Base-by-base conservation (phyloP, 129 eudicot species). In the Lonicera japonica region DNA sequence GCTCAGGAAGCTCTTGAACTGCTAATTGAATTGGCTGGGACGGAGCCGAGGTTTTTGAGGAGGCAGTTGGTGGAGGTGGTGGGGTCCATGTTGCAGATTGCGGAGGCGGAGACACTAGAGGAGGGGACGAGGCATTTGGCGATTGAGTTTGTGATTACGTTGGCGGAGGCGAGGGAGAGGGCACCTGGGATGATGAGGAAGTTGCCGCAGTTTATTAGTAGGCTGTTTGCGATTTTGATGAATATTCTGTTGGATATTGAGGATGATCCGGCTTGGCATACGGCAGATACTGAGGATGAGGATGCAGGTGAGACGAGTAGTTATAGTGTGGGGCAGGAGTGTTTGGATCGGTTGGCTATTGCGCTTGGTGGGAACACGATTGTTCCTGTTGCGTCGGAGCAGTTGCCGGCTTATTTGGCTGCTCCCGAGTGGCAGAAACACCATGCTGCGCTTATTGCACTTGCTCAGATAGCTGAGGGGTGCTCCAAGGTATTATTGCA, bases 141-240 rank as follows among this genome's bases (percentile, higher is more conserved):
- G 1, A 78, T 89, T 71, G 97, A 89, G 67, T 89, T 89, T 69
- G 95, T 89, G 24, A 86, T 89, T 58, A 89, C 97, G 0, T 69
- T 89, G 52, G 95, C 97, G 0, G 97, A 89, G 73, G 97, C 97
- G 0, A 79, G 95, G 51, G 97, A 89, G 64, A 66, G 97, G 25
- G 95, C 97, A 0, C 97, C 97, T 40, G 96, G 96, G 38, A 89
- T 89, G 96, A 89, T 89, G 96, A 79, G 96, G 73, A 89, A 89
- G 74, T 46, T 89, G 75, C 97, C 97, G 0, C 97, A 89, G 69
- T 89, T 89, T 58, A 86, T 86, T 14, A 86, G 82, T 50, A 82
- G 91, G 82, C 71, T 89, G 56, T 89, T 89, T 46, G 81, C 79
- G 0, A 86, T 82, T 58, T 79, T 89, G 67, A 68, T 89, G 91